Base-by-base conservation (phyloP, 2,329 filamentous ascomycete species). In the Sclerotinia subarctica region DNA sequence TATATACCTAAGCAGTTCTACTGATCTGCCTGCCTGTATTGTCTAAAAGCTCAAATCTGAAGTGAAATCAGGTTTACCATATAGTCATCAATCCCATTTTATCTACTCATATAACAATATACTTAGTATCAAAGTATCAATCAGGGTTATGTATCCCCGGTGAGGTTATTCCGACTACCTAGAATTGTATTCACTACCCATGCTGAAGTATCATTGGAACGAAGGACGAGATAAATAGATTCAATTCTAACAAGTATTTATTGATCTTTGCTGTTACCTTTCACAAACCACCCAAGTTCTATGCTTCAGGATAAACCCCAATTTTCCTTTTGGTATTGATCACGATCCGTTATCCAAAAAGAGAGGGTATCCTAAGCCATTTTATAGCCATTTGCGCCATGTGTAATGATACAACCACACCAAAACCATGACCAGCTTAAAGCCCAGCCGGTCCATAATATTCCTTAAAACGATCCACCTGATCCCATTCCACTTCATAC, bases 391-490 rank as follows among this genome's bases (percentile, higher is more conserved):
- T 29, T 65, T 65, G 38, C 63, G 42, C 63, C 63, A 24, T 38
- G 2, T 29, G 53, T 54, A 54, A 29, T 32, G 35, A 53, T 54
- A 29, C 35, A 64, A 15, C 49, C n/a, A 53, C 42, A 53, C 42
- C 59, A 51, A 56, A 56, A 56, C 10, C 26, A 26, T 10, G 54
- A 3, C 7, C 10, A 26, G 1, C n/a, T 38, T 44, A 67, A 54
- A 72, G 60, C 8, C 72, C 68, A 64, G 70, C 68, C 26, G 84
- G 84, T 72, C 80, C 79, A 74, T 90, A 94, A 75, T 94, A 95
- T 70, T 89, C 88, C 75, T 82, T 85, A 73, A 95, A 94, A 21
- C 85, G 78, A 74, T 83, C 80, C 64, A 81, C 82, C 1, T 78
- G 78, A 70, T 85, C 79, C 76, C 90, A 79, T 2, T 80, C 80